Percentiles rank a stretch among this genome's conserved stretches.
These are phyloP conservation scores for Ogataea methylovora DNA, from an alignment of 805 yeast genomes.

Conservation along the genomic window DNA sequence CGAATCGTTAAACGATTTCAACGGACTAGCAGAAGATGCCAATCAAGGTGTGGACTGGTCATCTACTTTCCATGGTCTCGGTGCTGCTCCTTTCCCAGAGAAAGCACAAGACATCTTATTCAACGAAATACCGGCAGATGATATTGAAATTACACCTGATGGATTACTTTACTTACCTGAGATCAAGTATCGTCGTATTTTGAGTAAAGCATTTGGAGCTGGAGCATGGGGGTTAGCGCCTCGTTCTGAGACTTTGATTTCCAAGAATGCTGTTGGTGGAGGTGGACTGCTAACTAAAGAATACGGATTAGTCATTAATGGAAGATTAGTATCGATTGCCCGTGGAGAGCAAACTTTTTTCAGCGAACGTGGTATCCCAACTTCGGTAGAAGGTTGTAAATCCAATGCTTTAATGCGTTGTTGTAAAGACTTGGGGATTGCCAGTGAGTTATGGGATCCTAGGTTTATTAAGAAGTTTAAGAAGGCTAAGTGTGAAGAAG, in stretches of 20 bases:
- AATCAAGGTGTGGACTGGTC: no score
- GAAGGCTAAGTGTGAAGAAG: conserved; percentile 62
- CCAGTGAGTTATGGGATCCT: conserved; percentile 97
- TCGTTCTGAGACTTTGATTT: conserved; percentile 73
- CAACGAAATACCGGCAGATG: conserved; percentile 56
- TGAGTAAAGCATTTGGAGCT: conserved; percentile 92
- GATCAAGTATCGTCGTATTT: conserved; percentile 84
- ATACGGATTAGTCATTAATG: conserved; percentile 80
- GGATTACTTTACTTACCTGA: conserved; percentile 90
- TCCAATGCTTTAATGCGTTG: conserved; percentile 96
- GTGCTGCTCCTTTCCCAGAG: conserved; percentile 64
- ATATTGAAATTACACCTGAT: conserved; percentile 93
- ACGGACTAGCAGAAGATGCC: no score
- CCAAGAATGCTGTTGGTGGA: conserved; percentile 36
- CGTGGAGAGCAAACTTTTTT: conserved; percentile 95
- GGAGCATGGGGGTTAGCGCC: conserved; percentile 99
- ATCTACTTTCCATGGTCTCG: conserved; percentile 80
- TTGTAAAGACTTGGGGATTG: conserved; percentile 94
- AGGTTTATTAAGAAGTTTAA: conserved; percentile 69
- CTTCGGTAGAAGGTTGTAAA: conserved; percentile 96
- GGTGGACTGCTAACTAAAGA: conserved; percentile 68
- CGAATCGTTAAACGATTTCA: no score
- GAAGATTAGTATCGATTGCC: conserved; percentile 83
- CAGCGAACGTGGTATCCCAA: conserved; percentile 78
- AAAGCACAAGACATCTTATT: conserved; percentile 53